Evolutionary conservation across 2,329 filamentous ascomycete genomes (phyloP).

Genomic region (Didymella segeticola): DNA sequence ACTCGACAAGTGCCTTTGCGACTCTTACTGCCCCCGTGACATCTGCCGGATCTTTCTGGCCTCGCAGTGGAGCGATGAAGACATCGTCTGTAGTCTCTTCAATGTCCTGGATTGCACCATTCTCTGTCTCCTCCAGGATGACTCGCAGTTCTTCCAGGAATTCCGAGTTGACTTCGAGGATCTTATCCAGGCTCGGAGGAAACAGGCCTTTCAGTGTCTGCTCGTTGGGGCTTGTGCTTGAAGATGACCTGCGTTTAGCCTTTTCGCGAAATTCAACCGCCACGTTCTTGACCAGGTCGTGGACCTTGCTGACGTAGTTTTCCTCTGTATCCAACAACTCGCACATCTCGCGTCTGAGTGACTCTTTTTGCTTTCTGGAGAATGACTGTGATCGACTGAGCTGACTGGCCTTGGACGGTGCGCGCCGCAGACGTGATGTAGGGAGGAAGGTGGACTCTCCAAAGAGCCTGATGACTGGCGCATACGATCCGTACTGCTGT

Average conservation of each 20-base stretch:
- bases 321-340: constrained; percentile 94
- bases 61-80: constrained; percentile 43
- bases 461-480: constrained; percentile 76
- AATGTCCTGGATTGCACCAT: constrained; percentile 78
- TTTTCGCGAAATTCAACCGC: constrained; percentile 80
- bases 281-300: constrained; percentile 80
- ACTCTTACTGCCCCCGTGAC: constrained; percentile 79
- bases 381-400: constrained; percentile 81
- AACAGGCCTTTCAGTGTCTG: constrained; percentile 79
- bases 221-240: constrained; percentile 73
- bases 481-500: constrained; percentile 79
- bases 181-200: constrained; percentile 78
- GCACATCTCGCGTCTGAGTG: constrained; percentile 83
- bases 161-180: constrained; percentile 79
- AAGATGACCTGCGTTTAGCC: constrained; percentile 63
- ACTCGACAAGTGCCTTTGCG: constrained; percentile 82
- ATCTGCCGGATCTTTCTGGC: constrained; percentile 62
- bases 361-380: constrained; percentile 80
- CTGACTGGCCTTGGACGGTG: constrained; percentile 84
- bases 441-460: constrained; percentile 87
- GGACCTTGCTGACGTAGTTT: constrained; percentile 87
- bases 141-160: constrained; percentile 80
- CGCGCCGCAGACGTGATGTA: constrained; percentile 81
- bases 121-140: constrained; percentile 83
- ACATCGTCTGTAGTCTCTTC: constrained; percentile 59